Evolutionary conservation across 2,329 filamentous ascomycete genomes (phyloP).

Genomic region (Plenodomus biglobosus): DNA sequence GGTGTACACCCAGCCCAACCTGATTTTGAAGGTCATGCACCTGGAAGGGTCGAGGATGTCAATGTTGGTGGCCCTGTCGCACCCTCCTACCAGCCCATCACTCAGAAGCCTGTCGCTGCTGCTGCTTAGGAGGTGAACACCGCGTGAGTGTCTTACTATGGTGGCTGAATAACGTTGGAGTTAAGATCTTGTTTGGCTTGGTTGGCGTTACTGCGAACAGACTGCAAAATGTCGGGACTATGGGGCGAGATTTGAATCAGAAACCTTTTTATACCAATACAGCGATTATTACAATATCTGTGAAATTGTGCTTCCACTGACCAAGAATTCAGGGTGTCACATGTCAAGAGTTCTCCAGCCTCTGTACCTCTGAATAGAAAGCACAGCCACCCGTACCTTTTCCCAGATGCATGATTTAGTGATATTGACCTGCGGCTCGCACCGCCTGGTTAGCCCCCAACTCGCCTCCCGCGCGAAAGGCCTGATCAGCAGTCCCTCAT

Average conservation of each 20-base stretch:
- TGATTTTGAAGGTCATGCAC: slow-evolving; percentile 37
- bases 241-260: not conserved
- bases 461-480: not conserved
- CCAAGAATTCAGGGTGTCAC: too few relatives aligned
- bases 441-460: too few relatives aligned
- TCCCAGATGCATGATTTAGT: not conserved
- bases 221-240: not conserved
- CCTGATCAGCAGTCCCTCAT: not conserved
- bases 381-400: too few relatives aligned
- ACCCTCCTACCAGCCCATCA: slow-evolving; percentile 38
- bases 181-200: not conserved
- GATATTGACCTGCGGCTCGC: too few relatives aligned
- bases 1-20: slow-evolving; percentile 63
- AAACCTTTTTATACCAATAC: not conserved
- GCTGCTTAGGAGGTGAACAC: slow-evolving; percentile 22
- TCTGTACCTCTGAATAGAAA: too few relatives aligned
- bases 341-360: too few relatives aligned
- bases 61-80: slow-evolving; percentile 32
- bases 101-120: slow-evolving; percentile 32
- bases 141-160: not conserved
- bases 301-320: not conserved
- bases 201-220: not conserved
- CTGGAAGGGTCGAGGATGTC: slow-evolving; percentile 31
- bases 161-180: not conserved
- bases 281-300: not conserved